These are phyloP conservation scores for Mycena alexandri DNA, from an alignment of 768 basidiomycete species.

Conservation along the genomic window DNA sequence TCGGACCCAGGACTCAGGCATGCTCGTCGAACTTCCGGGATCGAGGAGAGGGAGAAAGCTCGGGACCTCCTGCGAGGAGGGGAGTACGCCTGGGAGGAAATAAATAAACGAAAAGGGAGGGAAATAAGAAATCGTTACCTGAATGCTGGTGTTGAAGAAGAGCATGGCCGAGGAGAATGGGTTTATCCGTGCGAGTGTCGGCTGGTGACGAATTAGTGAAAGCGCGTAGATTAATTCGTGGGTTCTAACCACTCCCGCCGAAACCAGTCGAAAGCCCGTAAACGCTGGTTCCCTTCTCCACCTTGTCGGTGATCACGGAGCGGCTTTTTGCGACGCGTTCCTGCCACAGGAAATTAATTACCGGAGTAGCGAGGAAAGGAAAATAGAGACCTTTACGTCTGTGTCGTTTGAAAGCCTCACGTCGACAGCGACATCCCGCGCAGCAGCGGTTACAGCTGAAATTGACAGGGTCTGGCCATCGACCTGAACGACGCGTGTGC, in stretches of 20 bases:
- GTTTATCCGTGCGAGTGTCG: slow-evolving; percentile 79
- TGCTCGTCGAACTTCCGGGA: slow-evolving; percentile 72
- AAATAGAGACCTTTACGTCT: slow-evolving; percentile 22
- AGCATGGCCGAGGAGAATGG: slow-evolving; percentile 72
- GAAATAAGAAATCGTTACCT: slow-evolving; percentile 49
- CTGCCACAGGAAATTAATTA: slow-evolving; percentile 30
- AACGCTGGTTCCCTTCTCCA: slow-evolving; percentile 75
- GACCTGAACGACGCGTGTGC: slow-evolving; percentile 64
- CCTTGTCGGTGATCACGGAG: slow-evolving; percentile 76
- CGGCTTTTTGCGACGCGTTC: slow-evolving; percentile 73
- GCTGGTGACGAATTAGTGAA: slow-evolving; percentile 53
- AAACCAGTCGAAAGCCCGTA: slow-evolving; percentile 89
- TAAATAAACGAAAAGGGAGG: neutral
- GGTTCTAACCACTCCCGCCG: slow-evolving; percentile 71
- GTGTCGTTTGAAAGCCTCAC: slow-evolving; percentile 48
- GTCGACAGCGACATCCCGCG: slow-evolving; percentile 63
- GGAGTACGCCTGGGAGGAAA: slow-evolving; percentile 55
- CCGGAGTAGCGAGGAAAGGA: neutral
- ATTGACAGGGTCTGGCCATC: slow-evolving; percentile 76
- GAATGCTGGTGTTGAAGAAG: slow-evolving; percentile 81
- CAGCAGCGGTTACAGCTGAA: slow-evolving; percentile 75
- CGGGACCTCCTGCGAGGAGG: slow-evolving; percentile 62
- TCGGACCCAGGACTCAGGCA: slow-evolving; percentile 92
- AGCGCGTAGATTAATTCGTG: neutral
- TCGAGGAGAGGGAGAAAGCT: slow-evolving; percentile 75